These are phyloP conservation scores for Starmerella sirachaensis DNA, from an alignment of 805 yeast genomes.

Conservation along the genomic window DNA sequence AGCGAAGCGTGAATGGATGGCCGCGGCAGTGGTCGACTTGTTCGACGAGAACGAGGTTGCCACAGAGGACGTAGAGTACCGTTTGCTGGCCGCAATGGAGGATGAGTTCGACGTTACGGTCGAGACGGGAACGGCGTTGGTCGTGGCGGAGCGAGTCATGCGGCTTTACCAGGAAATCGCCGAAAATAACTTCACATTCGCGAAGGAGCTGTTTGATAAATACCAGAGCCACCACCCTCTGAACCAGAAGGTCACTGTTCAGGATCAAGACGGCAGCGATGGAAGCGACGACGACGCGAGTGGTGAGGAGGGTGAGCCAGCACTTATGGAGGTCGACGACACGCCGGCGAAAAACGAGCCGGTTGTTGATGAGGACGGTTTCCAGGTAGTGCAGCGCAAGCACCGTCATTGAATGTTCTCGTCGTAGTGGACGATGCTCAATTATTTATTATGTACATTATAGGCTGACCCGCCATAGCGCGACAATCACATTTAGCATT, in stretches of 20 bases:
- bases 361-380: slow-evolving; percentile 85
- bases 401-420: not conserved
- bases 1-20: slow-evolving; percentile 92
- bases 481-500: no score
- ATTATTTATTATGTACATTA: not conserved
- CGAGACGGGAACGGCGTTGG: slow-evolving; percentile 79
- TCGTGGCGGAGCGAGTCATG: slow-evolving; percentile 56
- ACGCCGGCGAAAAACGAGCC: slow-evolving; percentile 41
- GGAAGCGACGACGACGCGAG: slow-evolving; percentile 35
- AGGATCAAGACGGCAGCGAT: slow-evolving; percentile 37
- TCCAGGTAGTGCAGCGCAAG: slow-evolving; percentile 53
- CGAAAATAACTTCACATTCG: slow-evolving; percentile 38
- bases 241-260: slow-evolving; percentile 42
- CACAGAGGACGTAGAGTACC: slow-evolving; percentile 67
- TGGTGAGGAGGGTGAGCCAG: slow-evolving; percentile 30
- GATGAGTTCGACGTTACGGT: slow-evolving; percentile 86
- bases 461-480: not conserved
- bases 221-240: slow-evolving; percentile 37
- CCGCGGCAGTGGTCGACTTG: slow-evolving; percentile 67
- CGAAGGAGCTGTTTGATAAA: slow-evolving; percentile 47
- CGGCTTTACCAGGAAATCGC: slow-evolving; percentile 55
- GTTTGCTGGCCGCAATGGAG: slow-evolving; percentile 76
- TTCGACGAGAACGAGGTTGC: slow-evolving; percentile 60
- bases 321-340: slow-evolving; percentile 30
- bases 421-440: not conserved